Base-by-base conservation (phyloP, 2,329 filamentous ascomycete species). In the Calycina herbarum region DNA sequence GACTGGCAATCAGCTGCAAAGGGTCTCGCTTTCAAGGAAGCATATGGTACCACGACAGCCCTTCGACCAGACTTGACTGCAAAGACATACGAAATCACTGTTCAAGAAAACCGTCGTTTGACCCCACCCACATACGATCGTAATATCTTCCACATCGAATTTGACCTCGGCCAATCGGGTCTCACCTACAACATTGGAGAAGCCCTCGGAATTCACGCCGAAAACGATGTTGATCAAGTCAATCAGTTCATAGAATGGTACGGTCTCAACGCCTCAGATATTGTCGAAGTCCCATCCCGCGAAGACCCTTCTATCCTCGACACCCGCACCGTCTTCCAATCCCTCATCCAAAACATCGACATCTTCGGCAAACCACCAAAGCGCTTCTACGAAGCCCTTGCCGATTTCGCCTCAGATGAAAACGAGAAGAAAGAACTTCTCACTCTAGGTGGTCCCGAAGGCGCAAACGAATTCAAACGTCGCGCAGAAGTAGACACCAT, bases 101-200 rank as follows among this genome's bases (percentile, higher is more conserved):
- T 99, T 78, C 93, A 96, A 82, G 95, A 98, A 82, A 97, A 96
- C 81, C 92, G 95, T 68, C 89, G 95, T 69, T 86, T 99, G 64
- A 99, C 95, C 0, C 95, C 95, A 2, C 74, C 80, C 29, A 90
- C 89, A 38, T 99, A 99, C 77, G 94, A 98, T 79, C 93, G 95
- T 73, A 97, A 99, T 84, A 98, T 99, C 79, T 99, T 99, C 89
- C 95, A 99, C 82, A 98, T 99, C 69, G 95, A 99, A 80, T 99
- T 99, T 75, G 95, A 98, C 76, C 87, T 99, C 29, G 94, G 94
- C 67, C 81, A 89, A 74, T 96, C 94, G 40, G 94, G 94, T 48
- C 87, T 99, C 70, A 97, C 87, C 54, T 99, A 99, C 81, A 92
- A 96, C 77, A 98, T 99, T 74, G 95, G 95, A 65, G 95, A 99